Evolutionary conservation across 305 asterid genomes (phyloP).

Genomic region (Solanum chacoense): DNA sequence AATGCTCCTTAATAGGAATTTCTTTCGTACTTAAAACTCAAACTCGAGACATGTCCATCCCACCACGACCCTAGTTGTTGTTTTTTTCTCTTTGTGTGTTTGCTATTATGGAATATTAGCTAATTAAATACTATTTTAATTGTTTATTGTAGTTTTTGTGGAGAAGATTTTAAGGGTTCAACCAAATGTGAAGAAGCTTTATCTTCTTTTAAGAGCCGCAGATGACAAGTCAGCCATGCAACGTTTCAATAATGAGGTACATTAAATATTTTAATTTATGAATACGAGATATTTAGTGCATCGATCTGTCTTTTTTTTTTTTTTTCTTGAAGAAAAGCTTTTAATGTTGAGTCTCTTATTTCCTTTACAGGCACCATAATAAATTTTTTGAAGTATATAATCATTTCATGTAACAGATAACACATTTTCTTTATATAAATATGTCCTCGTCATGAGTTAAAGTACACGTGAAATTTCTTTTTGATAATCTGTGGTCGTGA

Average conservation of each 20-base stretch:
- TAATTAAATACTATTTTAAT: background rate
- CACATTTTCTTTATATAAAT: background rate
- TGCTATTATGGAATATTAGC: background rate
- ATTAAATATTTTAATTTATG: background rate
- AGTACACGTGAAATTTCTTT: background rate
- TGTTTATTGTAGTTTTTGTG: conserved; percentile 43
- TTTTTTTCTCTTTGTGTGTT: background rate
- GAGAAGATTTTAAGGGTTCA: conserved; percentile 73
- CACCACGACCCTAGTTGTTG: background rate
- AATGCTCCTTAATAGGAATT: background rate
- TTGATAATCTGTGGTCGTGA: background rate
- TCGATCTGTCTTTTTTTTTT: background rate
- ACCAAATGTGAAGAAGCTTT: conserved; percentile 63
- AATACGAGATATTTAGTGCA: background rate
- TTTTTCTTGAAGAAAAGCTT: background rate
- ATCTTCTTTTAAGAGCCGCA: conserved; percentile 63
- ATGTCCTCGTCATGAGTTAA: background rate
- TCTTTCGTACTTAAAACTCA: background rate
- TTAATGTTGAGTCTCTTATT: background rate
- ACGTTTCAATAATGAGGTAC: conserved; percentile 57
- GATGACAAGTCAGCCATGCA: conserved; percentile 44
- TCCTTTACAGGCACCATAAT: background rate
- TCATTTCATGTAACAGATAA: too few species aligned
- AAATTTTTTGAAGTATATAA: background rate
- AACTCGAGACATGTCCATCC: background rate